These are phyloP conservation scores for Pterocarpus macrocarpus DNA, from an alignment of 306 rosid genomes.

Conservation along the genomic window DNA sequence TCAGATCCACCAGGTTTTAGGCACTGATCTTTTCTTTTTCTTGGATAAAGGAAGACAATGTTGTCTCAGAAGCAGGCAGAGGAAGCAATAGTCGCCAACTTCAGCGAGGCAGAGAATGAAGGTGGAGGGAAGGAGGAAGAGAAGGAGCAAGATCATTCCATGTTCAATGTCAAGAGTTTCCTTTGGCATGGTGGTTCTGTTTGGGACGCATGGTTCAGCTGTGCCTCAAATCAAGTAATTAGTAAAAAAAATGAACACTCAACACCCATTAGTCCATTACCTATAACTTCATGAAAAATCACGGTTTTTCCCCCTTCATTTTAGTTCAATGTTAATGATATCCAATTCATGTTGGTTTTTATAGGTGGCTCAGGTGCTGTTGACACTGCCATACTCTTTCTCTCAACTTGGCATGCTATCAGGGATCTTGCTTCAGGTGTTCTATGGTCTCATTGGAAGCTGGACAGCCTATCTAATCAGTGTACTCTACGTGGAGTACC, in stretches of 20 bases:
- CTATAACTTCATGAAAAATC: too few species aligned
- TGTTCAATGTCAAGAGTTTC: slow-evolving; percentile 66
- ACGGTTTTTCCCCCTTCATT: too few species aligned
- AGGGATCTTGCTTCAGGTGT: slow-evolving; percentile 79
- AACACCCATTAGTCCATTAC: too few species aligned
- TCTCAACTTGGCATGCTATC: slow-evolving; percentile 96
- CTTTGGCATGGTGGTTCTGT: slow-evolving; percentile 99
- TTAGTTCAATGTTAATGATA: too few species aligned
- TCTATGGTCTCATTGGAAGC: slow-evolving; percentile 92
- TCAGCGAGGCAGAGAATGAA: slow-evolving; percentile 67
- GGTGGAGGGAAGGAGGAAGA: slow-evolving; percentile 51
- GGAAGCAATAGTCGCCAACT: slow-evolving; percentile 85
- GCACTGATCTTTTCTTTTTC: slow-evolving; percentile 32
- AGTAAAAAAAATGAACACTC: not conserved
- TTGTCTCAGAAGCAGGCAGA: slow-evolving; percentile 84
- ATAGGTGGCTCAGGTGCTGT: slow-evolving; percentile 95
- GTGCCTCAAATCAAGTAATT: slow-evolving; percentile 95
- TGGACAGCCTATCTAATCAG: slow-evolving; percentile 99
- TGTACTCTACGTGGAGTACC: slow-evolving; percentile 84
- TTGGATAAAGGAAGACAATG: slow-evolving; percentile 65
- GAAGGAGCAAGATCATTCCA: slow-evolving; percentile 50
- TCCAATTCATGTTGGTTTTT: not conserved
- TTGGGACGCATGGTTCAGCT: slow-evolving; percentile 99
- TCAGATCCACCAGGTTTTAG: slow-evolving; percentile 67
- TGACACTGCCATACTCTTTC: slow-evolving; percentile 96